Base-by-base conservation (phyloP, 2,329 filamentous ascomycete species). In the Diaporthe sp. region DNA sequence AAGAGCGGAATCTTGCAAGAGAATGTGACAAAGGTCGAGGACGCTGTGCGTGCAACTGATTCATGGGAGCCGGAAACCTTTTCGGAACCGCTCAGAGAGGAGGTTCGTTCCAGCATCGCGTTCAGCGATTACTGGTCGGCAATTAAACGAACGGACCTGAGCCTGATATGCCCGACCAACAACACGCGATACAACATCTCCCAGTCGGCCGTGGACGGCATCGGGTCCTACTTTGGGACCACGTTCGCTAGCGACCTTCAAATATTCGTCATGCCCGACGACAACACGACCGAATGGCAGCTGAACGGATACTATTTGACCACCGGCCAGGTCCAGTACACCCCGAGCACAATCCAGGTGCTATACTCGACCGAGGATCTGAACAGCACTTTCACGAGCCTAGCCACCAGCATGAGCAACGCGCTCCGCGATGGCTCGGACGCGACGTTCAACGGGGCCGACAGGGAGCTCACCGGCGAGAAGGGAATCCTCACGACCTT, bases 401-500 rank as follows among this genome's bases (percentile, higher is more conserved):
- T 75, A 22, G 73, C 73, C 17, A 20, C 67, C 25, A 75, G 73
- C 37, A 67, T 72, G 68, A 75, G 63, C 58, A 75, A 72, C 20
- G 73, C 73, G 6, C 53, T 75, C 10, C 55, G 68, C n/a, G 28
- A 12, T 5, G 73, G 39, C 10, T n/a, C 58, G 5, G 67, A 63
- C 10, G 34, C 2, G 31, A 53, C 17, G 13, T 42, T 53, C n/a
- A 34, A 44, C 25, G 65, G 31, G 10, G 22, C 20, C 10, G 8
- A 20, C 3, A 42, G 15, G 6, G n/a, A 47, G 20, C 28, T 53
- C 3, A 10, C n/a, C 17, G 73, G 73, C n/a, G 65, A 28, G 7
- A 65, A 51, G 20, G 74, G 74, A 9, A 31, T 28, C 8, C 34
- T 70, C 22, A 58, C 20, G 34, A 75, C 74, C 2, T 70, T 75